Base-by-base conservation (phyloP, 2,329 filamentous ascomycete genomes). In the Aspergillus ochraceoroseus region DNA sequence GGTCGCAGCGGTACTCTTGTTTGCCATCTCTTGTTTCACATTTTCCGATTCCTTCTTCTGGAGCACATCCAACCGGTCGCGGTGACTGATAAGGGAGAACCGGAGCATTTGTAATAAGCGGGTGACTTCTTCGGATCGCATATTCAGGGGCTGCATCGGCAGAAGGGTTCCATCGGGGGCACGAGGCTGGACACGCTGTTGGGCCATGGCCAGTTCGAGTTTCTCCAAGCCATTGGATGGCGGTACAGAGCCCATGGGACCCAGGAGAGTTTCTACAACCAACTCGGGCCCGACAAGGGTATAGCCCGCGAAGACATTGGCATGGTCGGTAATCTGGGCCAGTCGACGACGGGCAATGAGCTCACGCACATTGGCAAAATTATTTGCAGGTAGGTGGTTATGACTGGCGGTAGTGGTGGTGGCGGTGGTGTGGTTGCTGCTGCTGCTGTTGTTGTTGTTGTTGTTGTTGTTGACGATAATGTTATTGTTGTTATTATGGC, bases 321-420 rank as follows among this genome's bases (percentile, higher is more conserved):
- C 64, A 58, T 68, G 66, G 44, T 69, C 65, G 52, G 64, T 67
- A 43, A 69, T 69, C 44, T 68, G 65, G 32, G 58, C 62, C 46
- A 69, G 51, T 23, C 65, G 63, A 17, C 64, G 64, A 17, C 65
- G 66, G 48, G 65, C 63, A 38, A 65, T 64, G 38, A 66, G 55
- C 48, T 66, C 63, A 37, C 63, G 59, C 31, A 66, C 62, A 48
- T 63, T 65, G 58, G 62, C 62, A 55, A 64, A 63, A 48, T 61
- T 64, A 58, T 64, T 64, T 52, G 58, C 49, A 44, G 62, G 55
- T 34, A 57, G 55, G 37, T 59, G 54, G 44, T 56, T 55, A 45
- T 50, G 54, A 42, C 26, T 39, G 20, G 7, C 18, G 43, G 30
- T 29, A 40, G 41, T 36, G 42, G 11, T 30, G 30, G 32, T 29